Base-by-base conservation (phyloP, 1,284 basidiomycete species). In the Violaceomyces palustris region DNA sequence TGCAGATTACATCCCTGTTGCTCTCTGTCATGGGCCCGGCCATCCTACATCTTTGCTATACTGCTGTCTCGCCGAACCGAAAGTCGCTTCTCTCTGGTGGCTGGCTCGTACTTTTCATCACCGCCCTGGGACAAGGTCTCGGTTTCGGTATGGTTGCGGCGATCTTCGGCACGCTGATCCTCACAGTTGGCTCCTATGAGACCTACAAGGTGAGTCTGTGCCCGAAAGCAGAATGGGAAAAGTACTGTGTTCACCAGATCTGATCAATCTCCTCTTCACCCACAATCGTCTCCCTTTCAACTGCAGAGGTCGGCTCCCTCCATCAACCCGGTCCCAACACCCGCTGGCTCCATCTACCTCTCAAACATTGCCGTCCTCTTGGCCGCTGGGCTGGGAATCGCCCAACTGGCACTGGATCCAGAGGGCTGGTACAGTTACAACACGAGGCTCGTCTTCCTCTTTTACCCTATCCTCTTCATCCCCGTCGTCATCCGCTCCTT, bases 21-120 rank as follows among this genome's bases (percentile, higher is more conserved):
- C n/a, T n/a, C n/a, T n/a, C 57, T 18, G 41, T 60, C 36, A 45
- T 60, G 42, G 39, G 41, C 21, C 42, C 48, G 15, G 38, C 44
- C 29, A 44, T 42, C 6, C 26, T 55, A 2, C 52, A 51, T 0
- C 40, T 54, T 3, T 44, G 42, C 11, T 48, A 51, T 17, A 52
- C 52, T 26, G 51, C 57, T 1, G 57, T 55, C 19, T 60, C 57
- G 30, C 57, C 57, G 0, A 60, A 60, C 25, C 48, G 57, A 42
- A 60, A 55, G 26, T 49, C 57, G 1, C 7, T 27, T 2, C 27
- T 60, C 36, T 49, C 52, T 28, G 38, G 45, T n/a, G 57, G 47
- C 4, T 1, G 55, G 35, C 15, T 46, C 21, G 40, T 60, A 7
- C 43, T 60, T 7, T 25, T 49, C 11, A 45, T 60, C 41, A 50